Evolutionary conservation across 163 green algal species (phyloP).

Genomic region (Coccomyxa subellipsoidea): DNA sequence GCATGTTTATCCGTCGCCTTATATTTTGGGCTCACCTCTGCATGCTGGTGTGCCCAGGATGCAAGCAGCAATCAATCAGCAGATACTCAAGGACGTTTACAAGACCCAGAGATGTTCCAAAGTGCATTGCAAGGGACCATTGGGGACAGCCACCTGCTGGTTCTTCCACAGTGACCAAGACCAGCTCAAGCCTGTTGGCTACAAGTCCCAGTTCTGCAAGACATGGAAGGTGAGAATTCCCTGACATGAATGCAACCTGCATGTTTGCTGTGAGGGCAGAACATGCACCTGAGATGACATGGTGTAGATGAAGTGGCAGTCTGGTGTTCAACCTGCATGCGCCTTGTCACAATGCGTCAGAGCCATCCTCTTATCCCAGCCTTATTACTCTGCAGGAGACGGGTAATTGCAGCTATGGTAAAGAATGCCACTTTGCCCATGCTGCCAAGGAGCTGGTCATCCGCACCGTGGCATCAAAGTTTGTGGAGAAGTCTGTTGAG

Average conservation of each 20-base stretch:
- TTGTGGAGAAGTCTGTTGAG: not conserved
- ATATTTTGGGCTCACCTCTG: not conserved
- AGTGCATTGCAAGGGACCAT: not conserved
- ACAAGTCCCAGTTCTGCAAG: constrained; percentile 3
- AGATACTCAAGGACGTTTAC: not conserved
- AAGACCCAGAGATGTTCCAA: not conserved
- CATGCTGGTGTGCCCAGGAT: not conserved
- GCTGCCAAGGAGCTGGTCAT: not conserved
- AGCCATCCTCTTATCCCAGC: no score
- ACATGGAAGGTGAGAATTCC: not conserved
- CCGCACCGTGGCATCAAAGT: not conserved
- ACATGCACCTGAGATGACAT: no score
- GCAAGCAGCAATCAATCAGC: not conserved
- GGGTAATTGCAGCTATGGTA: not conserved
- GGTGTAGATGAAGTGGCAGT: no score
- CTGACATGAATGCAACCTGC: not conserved
- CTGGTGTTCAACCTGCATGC: no score
- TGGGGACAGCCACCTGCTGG: not conserved
- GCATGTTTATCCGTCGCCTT: no score
- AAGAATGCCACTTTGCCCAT: constrained; percentile 3
- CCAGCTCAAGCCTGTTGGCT: not conserved
- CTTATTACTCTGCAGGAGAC: no score
- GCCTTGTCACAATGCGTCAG: not conserved
- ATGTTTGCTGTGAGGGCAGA: no score
- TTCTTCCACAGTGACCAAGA: not conserved